Base-by-base conservation (phyloP, 2,329 filamentous ascomycete genomes). In the Alternaria arbusti region DNA sequence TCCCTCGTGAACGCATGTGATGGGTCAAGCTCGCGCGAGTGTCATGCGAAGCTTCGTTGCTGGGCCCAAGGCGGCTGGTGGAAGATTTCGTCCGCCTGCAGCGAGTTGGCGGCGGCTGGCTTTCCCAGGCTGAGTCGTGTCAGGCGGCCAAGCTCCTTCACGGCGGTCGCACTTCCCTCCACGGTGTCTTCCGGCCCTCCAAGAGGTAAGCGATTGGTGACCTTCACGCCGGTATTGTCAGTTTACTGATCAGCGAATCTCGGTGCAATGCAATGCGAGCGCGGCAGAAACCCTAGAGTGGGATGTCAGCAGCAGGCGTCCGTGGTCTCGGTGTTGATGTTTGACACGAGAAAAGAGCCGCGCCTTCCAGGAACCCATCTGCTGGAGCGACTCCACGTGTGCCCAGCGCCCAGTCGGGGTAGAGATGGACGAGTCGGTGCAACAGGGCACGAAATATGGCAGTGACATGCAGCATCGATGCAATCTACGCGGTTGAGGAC, bases 221-320 rank as follows among this genome's bases (percentile, higher is more conserved):
- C 52, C 61, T n/a, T 51, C 11, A 26, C 10, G 40, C 68, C 68
- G 69, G 69, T 45, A 28, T 50, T 65, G 56, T 70, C 70, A 64
- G 69, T 32, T 44, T 54, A 72, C 58, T 60, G 30, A 40, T 43
- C 32, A 26, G 61, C 68, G 63, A 71, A 51, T 12, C 54, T 72
- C 72, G 72, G 72, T 67, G 32, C 62, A 72, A 57, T 62, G 55
- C 56, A 59, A 36, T 36, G 67, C 70, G 70, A 74, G 46, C 12
- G 47, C 64, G 69, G 59, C 45, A 57, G n/a, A 17, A 26, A 45
- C 62, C 40, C 59, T 22, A 58, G 30, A 56, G 15, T 58, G 44
- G 57, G 40, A 20, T 32, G 22, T 44, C 23, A 55, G 32, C 50
- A 49, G 56, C 64, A 59, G 62, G 61, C 20, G 45, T 17, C 51